Percentiles rank a stretch among this genome's conserved stretches.
These are phyloP conservation scores for Candida qinlingensis DNA, from an alignment of 805 yeast species.

Conservation along the genomic window DNA sequence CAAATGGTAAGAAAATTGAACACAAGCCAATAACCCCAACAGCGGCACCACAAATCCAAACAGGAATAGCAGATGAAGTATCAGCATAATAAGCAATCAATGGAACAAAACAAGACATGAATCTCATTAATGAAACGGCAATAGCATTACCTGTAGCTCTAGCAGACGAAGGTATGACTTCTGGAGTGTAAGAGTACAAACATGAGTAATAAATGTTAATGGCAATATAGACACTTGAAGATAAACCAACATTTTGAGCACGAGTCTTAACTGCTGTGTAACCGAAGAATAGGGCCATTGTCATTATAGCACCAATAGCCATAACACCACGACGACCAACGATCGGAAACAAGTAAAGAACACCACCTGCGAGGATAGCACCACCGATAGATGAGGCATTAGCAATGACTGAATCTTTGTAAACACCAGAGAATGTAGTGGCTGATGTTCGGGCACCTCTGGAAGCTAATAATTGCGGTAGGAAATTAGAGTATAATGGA, in stretches of 20 bases:
- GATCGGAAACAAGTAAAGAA: slow-evolving; percentile 10
- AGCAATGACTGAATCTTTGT: slow-evolving; percentile 41
- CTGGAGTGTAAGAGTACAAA: slow-evolving; percentile 62
- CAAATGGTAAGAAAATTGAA: slow-evolving; percentile 42
- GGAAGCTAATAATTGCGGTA: slow-evolving; percentile 42
- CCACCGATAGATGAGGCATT: slow-evolving; percentile 42
- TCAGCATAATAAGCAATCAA: slow-evolving; percentile 37
- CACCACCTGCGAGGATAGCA: slow-evolving; percentile 44
- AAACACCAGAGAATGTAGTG: slow-evolving; percentile 33
- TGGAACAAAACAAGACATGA: slow-evolving; percentile 52
- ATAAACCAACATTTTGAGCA: slow-evolving; percentile 42
- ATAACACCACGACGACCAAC: slow-evolving; percentile 57
- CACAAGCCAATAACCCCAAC: slow-evolving; percentile 44
- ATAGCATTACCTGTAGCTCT: slow-evolving; percentile 58
- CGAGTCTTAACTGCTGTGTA: slow-evolving; percentile 58
- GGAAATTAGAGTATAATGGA: slow-evolving; percentile 45
- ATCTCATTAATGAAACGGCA: slow-evolving; percentile 47
- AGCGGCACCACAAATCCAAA: slow-evolving; percentile 38
- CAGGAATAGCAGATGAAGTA: slow-evolving; percentile 27
- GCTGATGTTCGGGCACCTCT: slow-evolving; percentile 45
- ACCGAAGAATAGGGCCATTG: slow-evolving; percentile 55
- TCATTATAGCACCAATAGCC: slow-evolving; percentile 42
- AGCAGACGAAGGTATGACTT: slow-evolving; percentile 47
- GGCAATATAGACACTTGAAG: slow-evolving; percentile 29
- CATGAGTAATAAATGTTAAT: slow-evolving; percentile 51